Evolutionary conservation across 1,139 yeast species (phyloP), one percentile per base, ranked within the genome.

Genomic region (Taphrina wiesneri): DNA sequence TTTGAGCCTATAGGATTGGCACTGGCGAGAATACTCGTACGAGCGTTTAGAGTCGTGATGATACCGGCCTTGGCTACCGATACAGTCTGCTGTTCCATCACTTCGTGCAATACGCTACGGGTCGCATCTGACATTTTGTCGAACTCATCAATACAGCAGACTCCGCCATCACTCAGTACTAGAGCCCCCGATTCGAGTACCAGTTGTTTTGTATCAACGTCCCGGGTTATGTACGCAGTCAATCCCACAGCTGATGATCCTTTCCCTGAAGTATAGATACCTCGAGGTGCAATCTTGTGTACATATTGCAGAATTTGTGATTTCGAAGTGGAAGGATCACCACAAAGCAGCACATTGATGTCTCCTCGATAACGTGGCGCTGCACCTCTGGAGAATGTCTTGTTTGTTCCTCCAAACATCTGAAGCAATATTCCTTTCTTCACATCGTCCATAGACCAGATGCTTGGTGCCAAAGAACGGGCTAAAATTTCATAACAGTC

Each of bases 221-320:
- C 99, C 74, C 97, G 83, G 7, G 99, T 92, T 66, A 93, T 87
- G 75, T 93, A 93, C 0, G 99, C 99, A 0, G 99, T 93, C 74
- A 93, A 82, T 80, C 99, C 99, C 66, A 93, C 99, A 0, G 99
- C 99, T 26, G 99, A 93, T 0, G 98, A 91, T 65, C 99, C 99
- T 74, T 93, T 93, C 77, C 99, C 99, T 0, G 97, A 91, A 1
- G 99, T 93, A 76, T 92, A 93, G 49, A 95, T 90, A 72, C 99
- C 99, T 75, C 99, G 82, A 47, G 99, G 99, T 0, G 99, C 96
- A 71, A 93, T 93, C 75, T 92, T 90, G 77, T 93, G 99, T 61
- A 93, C 98, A 72, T 93, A 93, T 74, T 91, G 73, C 71, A 93
- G 81, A 67, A 93, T 79, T 77, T 93, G 99, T 1, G 99, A 93